Conservation (phyloP, 2,329 filamentous ascomycete species). For the Neopestalotiopsis rosae region DNA sequence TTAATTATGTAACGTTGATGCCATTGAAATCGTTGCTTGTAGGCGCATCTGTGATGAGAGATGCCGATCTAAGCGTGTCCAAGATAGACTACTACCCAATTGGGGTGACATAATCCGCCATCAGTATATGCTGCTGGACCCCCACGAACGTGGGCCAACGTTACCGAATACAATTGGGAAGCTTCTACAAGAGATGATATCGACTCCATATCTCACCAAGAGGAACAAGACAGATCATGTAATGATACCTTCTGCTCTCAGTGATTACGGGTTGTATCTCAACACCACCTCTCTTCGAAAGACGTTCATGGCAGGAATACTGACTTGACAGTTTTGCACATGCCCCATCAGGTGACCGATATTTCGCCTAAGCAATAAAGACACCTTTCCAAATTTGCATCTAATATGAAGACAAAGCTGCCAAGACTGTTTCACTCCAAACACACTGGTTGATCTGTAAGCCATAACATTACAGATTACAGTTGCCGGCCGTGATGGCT, state of each 20-base stretch:
- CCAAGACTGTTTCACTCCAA: neutral
- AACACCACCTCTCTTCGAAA: neutral
- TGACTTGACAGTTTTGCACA: neutral
- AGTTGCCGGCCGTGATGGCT: neutral
- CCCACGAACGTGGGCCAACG: neutral
- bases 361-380: neutral
- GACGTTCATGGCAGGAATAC: neutral
- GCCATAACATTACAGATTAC: neutral
- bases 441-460: neutral
- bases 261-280: neutral
- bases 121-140: neutral
- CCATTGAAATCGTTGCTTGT: neutral
- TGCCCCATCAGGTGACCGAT: neutral
- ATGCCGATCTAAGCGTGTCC: neutral
- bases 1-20: neutral
- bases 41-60: neutral
- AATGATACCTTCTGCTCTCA: slow-evolving; percentile 3
- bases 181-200: neutral
- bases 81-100: neutral
- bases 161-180: neutral
- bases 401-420: neutral
- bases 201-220: neutral
- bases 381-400: neutral
- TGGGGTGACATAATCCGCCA: neutral
- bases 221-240: neutral